Percentiles rank a stretch among this genome's conserved stretches.
phyloP scores from a whole-genome alignment of 306 rosid species.

The Begonia masoniana region DNA sequence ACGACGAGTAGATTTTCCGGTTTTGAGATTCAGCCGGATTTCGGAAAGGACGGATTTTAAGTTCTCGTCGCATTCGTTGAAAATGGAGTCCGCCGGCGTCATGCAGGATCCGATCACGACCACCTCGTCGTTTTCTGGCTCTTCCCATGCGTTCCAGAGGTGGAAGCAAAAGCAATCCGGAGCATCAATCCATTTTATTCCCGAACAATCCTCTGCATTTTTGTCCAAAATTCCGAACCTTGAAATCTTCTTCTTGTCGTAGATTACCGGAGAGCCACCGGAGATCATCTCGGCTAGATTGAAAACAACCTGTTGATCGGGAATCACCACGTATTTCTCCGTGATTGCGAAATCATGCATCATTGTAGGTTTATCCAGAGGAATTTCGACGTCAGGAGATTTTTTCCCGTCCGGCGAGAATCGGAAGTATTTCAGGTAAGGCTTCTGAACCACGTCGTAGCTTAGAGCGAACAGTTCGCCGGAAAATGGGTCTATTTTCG shows the following conservation, averaged over 20 bases:
- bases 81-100: constrained; percentile 90
- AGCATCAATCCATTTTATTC: constrained; percentile 64
- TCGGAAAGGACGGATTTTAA: constrained; percentile 61
- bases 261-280: constrained; percentile 85
- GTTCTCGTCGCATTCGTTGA: constrained; percentile 78
- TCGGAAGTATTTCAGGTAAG: constrained; percentile 63
- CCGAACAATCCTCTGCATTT: constrained; percentile 39
- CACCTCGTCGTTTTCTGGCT: constrained; percentile 43
- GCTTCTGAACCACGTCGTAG: constrained; percentile 64
- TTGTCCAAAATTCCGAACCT: constrained; percentile 55
- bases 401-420: constrained; percentile 45
- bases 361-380: constrained; percentile 59
- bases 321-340: constrained; percentile 52
- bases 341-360: constrained; percentile 94
- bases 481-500: constrained; percentile 56
- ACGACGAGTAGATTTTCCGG: constrained; percentile 49
- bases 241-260: constrained; percentile 47
- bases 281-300: constrained; percentile 59
- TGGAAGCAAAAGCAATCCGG: constrained; percentile 92
- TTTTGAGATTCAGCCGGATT: constrained; percentile 57
- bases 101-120: constrained; percentile 92
- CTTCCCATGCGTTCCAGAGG: constrained; percentile 97
- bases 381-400: constrained; percentile 63
- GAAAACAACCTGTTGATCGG: constrained; percentile 92
- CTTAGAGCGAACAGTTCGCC: constrained; percentile 55